Conservation (phyloP, 768 basidiomycete genomes). For the Macrocybe gigantea region DNA sequence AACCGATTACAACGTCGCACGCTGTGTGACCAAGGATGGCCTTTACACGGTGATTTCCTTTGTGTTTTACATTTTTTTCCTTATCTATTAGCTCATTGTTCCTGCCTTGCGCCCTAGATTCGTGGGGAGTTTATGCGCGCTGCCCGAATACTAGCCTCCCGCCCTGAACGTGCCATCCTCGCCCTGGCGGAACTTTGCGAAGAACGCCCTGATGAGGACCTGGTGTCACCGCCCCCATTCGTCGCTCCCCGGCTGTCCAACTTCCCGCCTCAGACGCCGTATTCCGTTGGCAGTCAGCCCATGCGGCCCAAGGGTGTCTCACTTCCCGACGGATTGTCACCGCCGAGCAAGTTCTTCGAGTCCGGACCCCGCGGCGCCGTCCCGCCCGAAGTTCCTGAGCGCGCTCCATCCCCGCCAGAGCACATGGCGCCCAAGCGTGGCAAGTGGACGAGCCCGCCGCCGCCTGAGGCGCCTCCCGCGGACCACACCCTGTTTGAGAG, state of each 20-base stretch:
- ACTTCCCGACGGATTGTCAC: slow-evolving; percentile 45
- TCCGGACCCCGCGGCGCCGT: slow-evolving; percentile 25
- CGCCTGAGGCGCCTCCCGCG: slow-evolving; percentile 63
- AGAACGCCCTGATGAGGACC: slow-evolving; percentile 71
- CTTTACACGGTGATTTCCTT: slow-evolving; percentile 68
- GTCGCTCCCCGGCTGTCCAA: slow-evolving; percentile 34
- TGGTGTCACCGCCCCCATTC: slow-evolving; percentile 44
- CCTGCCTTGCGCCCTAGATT: slow-evolving; percentile 47
- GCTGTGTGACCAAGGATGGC: slow-evolving; percentile 95
- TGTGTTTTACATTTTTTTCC: slow-evolving; percentile 2
- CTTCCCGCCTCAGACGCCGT: slow-evolving; percentile 66
- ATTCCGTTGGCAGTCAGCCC: slow-evolving; percentile 59
- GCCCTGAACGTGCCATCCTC: slow-evolving; percentile 75
- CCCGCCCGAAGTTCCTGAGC: slow-evolving; percentile 21
- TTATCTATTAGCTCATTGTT: not conserved
- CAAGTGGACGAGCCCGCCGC: slow-evolving; percentile 85
- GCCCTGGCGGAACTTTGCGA: slow-evolving; percentile 89
- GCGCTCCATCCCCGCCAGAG: slow-evolving; percentile 45
- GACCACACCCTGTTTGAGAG: slow-evolving; percentile 65
- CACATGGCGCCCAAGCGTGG: slow-evolving; percentile 79
- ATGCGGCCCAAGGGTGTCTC: slow-evolving; percentile 40
- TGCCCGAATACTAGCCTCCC: slow-evolving; percentile 71
- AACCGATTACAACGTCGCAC: slow-evolving; percentile 90
- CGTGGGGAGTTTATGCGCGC: slow-evolving; percentile 99
- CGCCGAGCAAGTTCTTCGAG: slow-evolving; percentile 46